Conservation (phyloP, 75 land plant genomes). For the Cunninghamia lanceolata region DNA sequence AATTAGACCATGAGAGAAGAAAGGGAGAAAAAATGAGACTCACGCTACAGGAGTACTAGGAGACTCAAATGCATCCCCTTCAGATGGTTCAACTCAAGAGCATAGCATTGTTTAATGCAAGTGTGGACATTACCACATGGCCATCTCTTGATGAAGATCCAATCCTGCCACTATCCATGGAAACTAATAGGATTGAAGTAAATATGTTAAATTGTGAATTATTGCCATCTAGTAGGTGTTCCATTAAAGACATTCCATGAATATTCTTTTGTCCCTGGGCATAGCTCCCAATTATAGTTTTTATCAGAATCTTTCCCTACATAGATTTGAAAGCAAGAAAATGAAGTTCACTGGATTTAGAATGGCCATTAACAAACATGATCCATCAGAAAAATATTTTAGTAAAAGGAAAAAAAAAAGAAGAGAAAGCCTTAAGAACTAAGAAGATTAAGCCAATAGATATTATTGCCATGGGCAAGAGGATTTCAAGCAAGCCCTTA, state of each 20-base stretch:
- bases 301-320: not conserved
- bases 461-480: not conserved
- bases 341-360: not conserved
- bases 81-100: conserved; percentile 57
- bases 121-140: conserved; percentile 37
- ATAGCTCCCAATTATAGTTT: not conserved
- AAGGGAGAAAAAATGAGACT: not conserved
- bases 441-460: not conserved
- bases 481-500: too few species aligned
- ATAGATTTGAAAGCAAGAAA: too few species aligned
- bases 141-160: conserved; percentile 55
- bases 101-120: conserved; percentile 45
- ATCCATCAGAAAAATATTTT: too few species aligned
- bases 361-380: not conserved
- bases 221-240: not conserved
- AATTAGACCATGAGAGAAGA: not conserved
- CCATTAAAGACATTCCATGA: not conserved
- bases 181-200: not conserved
- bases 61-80: conserved; percentile 64
- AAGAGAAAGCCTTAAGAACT: not conserved
- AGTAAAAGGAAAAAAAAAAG: too few species aligned
- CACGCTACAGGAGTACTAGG: conserved; percentile 23
- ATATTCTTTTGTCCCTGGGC: not conserved
- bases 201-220: not conserved
- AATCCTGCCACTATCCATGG: conserved; percentile 34